Evolutionary conservation across 345 rosid species (phyloP), one percentile per base, ranked within the genome.

Genomic region (Acer yangbiense): DNA sequence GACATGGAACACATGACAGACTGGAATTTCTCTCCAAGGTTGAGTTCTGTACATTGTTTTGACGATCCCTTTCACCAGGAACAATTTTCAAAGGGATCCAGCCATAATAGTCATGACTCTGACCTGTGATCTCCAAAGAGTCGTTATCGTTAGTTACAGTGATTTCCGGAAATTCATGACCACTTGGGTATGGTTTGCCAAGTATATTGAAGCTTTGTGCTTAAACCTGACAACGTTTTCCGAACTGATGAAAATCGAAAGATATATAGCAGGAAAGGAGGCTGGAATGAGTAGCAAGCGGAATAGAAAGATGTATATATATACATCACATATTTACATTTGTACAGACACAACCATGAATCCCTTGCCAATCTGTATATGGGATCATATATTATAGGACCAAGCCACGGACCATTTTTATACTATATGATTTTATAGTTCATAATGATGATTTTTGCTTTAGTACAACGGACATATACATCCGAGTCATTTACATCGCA

Each of bases 41-140:
- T 87, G 82, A 95, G 98, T 66, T 87, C 89, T 50, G 94, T 91
- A 29, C 92, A 85, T 78, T 90, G 94, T 23, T 74, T 82, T 50
- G 95, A 95, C 60, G 94, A 95, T 85, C 98, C 98, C 71, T 95
- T 95, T 79, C 88, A 85, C 73, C 94, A 86, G 54, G 97, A 93
- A 79, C 89, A 87, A 73, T 72, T 80, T 77, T 70, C 82, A 6
- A 90, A 84, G 86, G 80, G 84, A 82, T 86, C 87, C 1, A 69
- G 66, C 71, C 69, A 65, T 64, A 32, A 68, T 62, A 64, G 29
- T 54, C 70, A 71, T 46, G 76, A 72, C 44, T 57, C 52, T 35
- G 25, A 73, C 29, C 73, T 16, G 43, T 70, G 6, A 71, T 44
- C 67, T 64, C 7, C 60, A n/a, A 18, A 50, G 74, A 65, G 48